Evolutionary conservation across 2,329 filamentous ascomycete genomes (phyloP), one percentile per base, ranked within the genome.

Genomic region (Exophiala oligosperma): DNA sequence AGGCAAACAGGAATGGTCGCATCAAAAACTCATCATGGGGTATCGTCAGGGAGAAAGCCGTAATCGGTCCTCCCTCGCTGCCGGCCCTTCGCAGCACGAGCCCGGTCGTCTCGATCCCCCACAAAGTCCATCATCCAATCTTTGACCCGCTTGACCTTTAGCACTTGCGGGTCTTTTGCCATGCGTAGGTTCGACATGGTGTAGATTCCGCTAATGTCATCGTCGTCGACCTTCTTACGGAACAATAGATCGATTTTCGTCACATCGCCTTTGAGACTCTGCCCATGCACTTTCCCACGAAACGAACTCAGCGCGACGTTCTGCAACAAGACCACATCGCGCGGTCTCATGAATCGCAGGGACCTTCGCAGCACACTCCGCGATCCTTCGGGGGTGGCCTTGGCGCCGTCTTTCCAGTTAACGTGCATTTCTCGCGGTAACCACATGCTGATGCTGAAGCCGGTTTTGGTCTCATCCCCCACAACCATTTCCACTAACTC

Each of bases 371-470:
- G 73, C 24, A 52, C 43, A 2, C 54, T 63, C 63, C 63, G 54
- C 51, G 61, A 41, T 62, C 68, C 55, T 72, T 70, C n/a, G 48
- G 64, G 49, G 23, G 60, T 60, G 21, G 64, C 63, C n/a, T 67
- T 61, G 56, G 64, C 40, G 37, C 63, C 46, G 62, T 61, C 65
- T 40, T 65, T 65, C 65, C 65, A 67, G 26, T 64, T 64, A 29
- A 62, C 60, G 47, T 55, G 56, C 60, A 62, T 67, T 32, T 64
- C 68, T 40, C 61, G 67, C 64, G 60, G 62, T 1, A 96, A 76
- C 93, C 93, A 97, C 71, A 96, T 91, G 2, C 89, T 92, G 55
- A 97, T 79, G 28, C 81, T 84, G 73, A 97, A 96, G 2, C 88
- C 89, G 0, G 90, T 84, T 63, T 81, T 84, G 0, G 92, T 96